Evolutionary conservation across 2,329 filamentous ascomycete species (phyloP).

Genomic region (Xylaria sp.): DNA sequence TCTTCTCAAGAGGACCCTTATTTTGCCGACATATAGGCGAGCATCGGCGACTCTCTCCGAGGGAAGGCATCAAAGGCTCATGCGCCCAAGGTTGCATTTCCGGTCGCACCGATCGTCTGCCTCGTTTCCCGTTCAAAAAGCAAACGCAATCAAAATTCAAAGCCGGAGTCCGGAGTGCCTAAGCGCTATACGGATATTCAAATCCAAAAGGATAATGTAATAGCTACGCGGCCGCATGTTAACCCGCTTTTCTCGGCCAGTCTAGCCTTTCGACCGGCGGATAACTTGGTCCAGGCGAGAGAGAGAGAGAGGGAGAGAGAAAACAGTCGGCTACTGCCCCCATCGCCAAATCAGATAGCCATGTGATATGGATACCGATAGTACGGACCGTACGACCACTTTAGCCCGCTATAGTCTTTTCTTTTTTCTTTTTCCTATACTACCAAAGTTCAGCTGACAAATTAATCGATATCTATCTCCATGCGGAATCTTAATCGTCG

Average conservation of each 20-base stretch:
- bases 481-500: background rate
- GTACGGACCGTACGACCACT: slow-evolving; percentile 1
- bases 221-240: slow-evolving; percentile 2
- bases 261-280: slow-evolving; percentile 13
- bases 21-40: slow-evolving; percentile 20
- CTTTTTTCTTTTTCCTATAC: slow-evolving; percentile 10
- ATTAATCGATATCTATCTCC: background rate
- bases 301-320: background rate
- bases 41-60: slow-evolving; percentile 28
- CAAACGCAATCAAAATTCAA: slow-evolving; percentile 8
- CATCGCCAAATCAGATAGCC: background rate
- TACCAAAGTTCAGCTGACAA: slow-evolving; percentile 17
- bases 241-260: slow-evolving; percentile 12
- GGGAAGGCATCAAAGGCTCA: slow-evolving; percentile 8
- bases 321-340: background rate
- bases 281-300: background rate
- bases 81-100: slow-evolving; percentile 26
- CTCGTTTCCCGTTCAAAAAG: background rate
- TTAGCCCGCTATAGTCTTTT: background rate
- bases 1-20: slow-evolving; percentile 1
- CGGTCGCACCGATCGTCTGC: slow-evolving; percentile 23
- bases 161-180: slow-evolving; percentile 22
- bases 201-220: background rate
- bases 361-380: slow-evolving; percentile 8
- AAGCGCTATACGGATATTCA: background rate